Evolutionary conservation across 176 grass and related monocot species (phyloP).

Genomic region (Elymus sibiricus): DNA sequence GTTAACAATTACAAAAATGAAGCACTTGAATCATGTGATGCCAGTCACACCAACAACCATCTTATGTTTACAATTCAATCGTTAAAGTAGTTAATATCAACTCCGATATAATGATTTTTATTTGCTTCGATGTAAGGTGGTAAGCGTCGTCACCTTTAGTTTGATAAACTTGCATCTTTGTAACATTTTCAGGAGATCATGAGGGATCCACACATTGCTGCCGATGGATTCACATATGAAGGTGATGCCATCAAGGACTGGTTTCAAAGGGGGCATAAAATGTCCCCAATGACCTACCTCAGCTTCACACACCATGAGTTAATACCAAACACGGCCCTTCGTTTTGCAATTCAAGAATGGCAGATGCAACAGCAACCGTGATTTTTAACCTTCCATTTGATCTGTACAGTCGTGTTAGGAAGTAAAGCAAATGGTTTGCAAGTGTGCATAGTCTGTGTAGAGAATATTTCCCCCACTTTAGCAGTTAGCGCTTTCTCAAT

Average conservation of each 20-base stretch:
- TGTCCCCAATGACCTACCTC: slow-evolving; percentile 52
- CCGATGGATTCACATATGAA: slow-evolving; percentile 69
- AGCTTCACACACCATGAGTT: slow-evolving; percentile 34
- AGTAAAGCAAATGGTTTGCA: slow-evolving; percentile 1
- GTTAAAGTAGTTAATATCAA: not conserved
- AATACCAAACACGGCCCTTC: slow-evolving; percentile 51
- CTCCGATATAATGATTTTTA: not conserved
- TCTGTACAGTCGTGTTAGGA: not conserved
- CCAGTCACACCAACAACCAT: not conserved
- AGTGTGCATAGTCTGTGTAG: not conserved
- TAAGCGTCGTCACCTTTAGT: not conserved
- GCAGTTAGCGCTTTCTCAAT: not conserved
- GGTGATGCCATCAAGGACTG: slow-evolving; percentile 52
- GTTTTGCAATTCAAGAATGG: slow-evolving; percentile 52
- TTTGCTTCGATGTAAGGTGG: not conserved
- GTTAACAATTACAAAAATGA: not conserved
- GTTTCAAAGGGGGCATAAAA: slow-evolving; percentile 44
- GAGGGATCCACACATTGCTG: slow-evolving; percentile 54
- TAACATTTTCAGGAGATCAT: slow-evolving; percentile 50
- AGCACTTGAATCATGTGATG: slow-evolving; percentile 2
- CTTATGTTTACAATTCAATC: not conserved
- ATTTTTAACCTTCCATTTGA: slow-evolving; percentile 11
- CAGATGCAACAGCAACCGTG: slow-evolving; percentile 6
- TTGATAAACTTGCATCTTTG: slow-evolving; percentile 3
- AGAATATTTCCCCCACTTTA: not conserved